Evolutionary conservation across 2,329 filamentous ascomycete genomes (phyloP).

Genomic region (Cladobotryum mycophilum): DNA sequence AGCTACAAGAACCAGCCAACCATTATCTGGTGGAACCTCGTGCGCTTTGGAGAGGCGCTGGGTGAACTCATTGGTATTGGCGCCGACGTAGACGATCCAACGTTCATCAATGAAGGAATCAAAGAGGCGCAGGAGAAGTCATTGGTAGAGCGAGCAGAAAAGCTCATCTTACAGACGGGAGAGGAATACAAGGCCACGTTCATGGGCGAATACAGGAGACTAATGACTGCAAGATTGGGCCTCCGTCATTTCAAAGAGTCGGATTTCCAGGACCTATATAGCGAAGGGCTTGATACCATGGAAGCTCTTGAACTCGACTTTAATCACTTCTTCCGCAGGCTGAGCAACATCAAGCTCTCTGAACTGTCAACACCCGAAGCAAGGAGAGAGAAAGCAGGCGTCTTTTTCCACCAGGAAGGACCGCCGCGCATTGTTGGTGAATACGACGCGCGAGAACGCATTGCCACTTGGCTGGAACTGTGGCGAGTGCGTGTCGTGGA

Average conservation of each 20-base stretch:
- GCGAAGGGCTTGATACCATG: conserved; percentile 73
- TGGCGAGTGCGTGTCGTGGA: conserved; percentile 68
- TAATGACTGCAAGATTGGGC: conserved; percentile 77
- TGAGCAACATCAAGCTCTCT: conserved; percentile 57
- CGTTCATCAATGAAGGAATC: conserved; percentile 69
- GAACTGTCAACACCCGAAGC: conserved; percentile 60
- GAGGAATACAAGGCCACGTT: conserved; percentile 89
- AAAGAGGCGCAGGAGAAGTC: conserved; percentile 53
- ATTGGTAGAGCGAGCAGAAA: conserved; percentile 76
- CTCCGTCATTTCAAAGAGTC: conserved; percentile 60
- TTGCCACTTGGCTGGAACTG: conserved; percentile 73
- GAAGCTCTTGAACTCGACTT: conserved; percentile 84
- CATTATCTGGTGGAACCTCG: conserved; percentile 98
- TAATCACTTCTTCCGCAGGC: conserved; percentile 82
- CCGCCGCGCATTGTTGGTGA: conserved; percentile 53
- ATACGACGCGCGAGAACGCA: conserved; percentile 55
- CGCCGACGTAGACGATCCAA: conserved; percentile 59
- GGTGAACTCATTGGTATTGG: conserved; percentile 84
- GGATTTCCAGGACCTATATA: conserved; percentile 78
- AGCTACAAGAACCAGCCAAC: conserved; percentile 90
- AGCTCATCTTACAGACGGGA: conserved; percentile 69
- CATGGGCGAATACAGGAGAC: conserved; percentile 76
- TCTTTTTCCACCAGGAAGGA: conserved; percentile 78
- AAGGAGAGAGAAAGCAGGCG: conserved; percentile 54
- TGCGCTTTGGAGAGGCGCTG: conserved; percentile 80